phyloP scores from a whole-genome alignment of 2,329 filamentous ascomycete species.

The Monosporascus ibericus region DNA sequence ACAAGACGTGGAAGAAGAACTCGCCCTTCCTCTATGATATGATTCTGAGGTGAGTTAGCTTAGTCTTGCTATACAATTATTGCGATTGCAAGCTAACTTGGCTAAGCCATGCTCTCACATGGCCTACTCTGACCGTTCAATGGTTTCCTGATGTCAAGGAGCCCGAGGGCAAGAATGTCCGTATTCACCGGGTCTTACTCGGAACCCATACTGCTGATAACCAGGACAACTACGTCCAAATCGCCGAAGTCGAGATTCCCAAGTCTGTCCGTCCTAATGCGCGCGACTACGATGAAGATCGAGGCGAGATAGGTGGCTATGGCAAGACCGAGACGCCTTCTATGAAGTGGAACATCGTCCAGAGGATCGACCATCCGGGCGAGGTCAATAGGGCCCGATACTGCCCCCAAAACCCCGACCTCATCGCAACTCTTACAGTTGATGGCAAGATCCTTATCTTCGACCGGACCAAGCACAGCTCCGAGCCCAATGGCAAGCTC shows the following conservation, averaged over 20 bases:
- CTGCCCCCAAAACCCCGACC: constrained; percentile 93
- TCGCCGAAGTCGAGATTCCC: constrained; percentile 89
- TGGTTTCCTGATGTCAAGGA: constrained; percentile 96
- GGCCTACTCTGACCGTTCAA: constrained; percentile 95
- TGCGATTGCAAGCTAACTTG: neutral
- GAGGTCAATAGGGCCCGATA: constrained; percentile 99
- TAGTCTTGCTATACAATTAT: neutral
- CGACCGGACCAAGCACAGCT: constrained; percentile 89
- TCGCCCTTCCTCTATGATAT: constrained; percentile 97
- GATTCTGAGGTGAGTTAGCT: constrained; percentile 63
- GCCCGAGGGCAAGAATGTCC: constrained; percentile 79
- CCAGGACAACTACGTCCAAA: constrained; percentile 85
- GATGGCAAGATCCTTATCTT: constrained; percentile 88
- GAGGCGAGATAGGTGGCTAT: constrained; percentile 90
- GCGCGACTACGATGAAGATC: constrained; percentile 83
- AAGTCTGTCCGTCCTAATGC: constrained; percentile 69
- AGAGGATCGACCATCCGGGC: constrained; percentile 92
- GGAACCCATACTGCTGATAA: constrained; percentile 90
- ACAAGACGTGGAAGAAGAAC: constrained; percentile 99
- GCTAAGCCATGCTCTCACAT: constrained; percentile 76
- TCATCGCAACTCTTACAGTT: constrained; percentile 88
- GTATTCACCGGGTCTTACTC: constrained; percentile 80
- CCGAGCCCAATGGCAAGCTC: constrained; percentile 65
- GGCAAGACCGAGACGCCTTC: constrained; percentile 68
- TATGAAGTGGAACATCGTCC: constrained; percentile 86